A percentile compares a stretch with the other conserved stretches of the same genome.
Conservation (phyloP, 2,329 filamentous ascomycete species). For the Coniochaeta sp. region DNA sequence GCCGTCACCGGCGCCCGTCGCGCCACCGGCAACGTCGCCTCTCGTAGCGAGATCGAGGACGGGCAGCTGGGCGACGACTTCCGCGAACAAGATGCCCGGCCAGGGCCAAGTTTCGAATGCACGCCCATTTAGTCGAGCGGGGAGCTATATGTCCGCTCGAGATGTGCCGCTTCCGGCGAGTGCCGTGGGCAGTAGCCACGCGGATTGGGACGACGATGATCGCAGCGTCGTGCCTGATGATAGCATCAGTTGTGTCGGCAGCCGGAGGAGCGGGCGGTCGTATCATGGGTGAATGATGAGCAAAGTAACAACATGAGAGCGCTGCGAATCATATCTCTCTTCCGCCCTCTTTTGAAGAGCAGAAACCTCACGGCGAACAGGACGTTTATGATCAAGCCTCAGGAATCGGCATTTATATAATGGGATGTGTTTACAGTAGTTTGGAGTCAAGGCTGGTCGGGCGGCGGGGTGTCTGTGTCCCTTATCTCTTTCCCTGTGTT, state of each 20-base stretch:
- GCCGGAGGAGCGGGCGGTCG: constrained; percentile 21
- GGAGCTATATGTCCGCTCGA: constrained; percentile 18
- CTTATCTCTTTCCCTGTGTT: not conserved
- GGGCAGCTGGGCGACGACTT: constrained; percentile 17
- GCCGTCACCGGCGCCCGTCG: constrained; percentile 11
- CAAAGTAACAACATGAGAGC: not conserved
- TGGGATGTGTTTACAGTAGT: not conserved
- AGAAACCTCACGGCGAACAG: not conserved
- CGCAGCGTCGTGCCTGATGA: constrained; percentile 52
- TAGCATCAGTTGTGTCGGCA: constrained; percentile 55
- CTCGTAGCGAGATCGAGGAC: constrained; percentile 23
- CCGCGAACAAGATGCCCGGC: constrained; percentile 12
- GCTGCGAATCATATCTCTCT: not conserved
- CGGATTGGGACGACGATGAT: constrained; percentile 38
- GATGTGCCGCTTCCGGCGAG: constrained; percentile 33
- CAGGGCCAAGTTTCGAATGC: constrained; percentile 4
- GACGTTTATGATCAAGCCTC: not conserved
- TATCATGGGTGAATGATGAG: constrained; percentile 10
- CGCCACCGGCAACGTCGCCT: constrained; percentile 18
- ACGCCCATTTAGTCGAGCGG: constrained; percentile 11
- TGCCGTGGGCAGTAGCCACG: constrained; percentile 30
- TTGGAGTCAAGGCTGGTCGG: not conserved
- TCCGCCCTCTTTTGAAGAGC: not conserved
- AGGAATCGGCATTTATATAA: not conserved
- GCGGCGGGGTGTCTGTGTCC: not conserved